Conservation (phyloP, 257 asterid species). For the Cynanchum wilfordii region DNA sequence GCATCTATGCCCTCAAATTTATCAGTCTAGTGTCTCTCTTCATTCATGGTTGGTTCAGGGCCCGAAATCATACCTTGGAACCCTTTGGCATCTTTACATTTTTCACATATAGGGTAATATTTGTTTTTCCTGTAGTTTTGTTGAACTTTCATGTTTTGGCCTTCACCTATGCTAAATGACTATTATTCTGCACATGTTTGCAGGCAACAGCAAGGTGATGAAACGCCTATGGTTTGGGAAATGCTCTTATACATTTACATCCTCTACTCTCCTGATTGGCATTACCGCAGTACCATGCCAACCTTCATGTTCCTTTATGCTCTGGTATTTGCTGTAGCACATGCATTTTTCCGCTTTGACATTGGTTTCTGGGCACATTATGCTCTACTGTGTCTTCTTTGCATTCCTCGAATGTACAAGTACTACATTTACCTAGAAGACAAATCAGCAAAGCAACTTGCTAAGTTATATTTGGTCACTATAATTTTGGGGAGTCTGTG, state of each 20-base stretch:
- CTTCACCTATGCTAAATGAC: background rate
- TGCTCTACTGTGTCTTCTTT: slow-evolving; percentile 82
- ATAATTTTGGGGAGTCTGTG: slow-evolving; percentile 50
- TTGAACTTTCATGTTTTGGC: background rate
- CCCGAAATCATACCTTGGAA: background rate
- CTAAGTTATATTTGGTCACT: slow-evolving; percentile 59
- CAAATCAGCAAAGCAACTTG: slow-evolving; percentile 63
- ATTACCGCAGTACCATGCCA: slow-evolving; percentile 94
- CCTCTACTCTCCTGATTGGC: slow-evolving; percentile 98
- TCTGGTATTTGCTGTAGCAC: slow-evolving; percentile 67
- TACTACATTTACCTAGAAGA: slow-evolving; percentile 81
- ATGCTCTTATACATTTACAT: slow-evolving; percentile 95
- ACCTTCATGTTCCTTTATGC: slow-evolving; percentile 87
- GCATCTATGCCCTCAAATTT: background rate
- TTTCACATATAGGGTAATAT: background rate
- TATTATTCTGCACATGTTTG: slow-evolving; percentile 13
- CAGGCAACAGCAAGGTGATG: slow-evolving; percentile 97
- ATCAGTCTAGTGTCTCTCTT: background rate
- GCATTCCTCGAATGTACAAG: slow-evolving; percentile 90
- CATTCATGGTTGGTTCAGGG: background rate
- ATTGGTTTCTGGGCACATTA: slow-evolving; percentile 74
- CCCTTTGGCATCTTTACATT: background rate
- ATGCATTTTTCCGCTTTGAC: slow-evolving; percentile 61
- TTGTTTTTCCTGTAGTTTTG: background rate
- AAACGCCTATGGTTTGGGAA: slow-evolving; percentile 99